These are phyloP conservation scores for Ascochyta viciae-villosae DNA, from an alignment of 2,329 filamentous ascomycete genomes.

Conservation along the genomic window DNA sequence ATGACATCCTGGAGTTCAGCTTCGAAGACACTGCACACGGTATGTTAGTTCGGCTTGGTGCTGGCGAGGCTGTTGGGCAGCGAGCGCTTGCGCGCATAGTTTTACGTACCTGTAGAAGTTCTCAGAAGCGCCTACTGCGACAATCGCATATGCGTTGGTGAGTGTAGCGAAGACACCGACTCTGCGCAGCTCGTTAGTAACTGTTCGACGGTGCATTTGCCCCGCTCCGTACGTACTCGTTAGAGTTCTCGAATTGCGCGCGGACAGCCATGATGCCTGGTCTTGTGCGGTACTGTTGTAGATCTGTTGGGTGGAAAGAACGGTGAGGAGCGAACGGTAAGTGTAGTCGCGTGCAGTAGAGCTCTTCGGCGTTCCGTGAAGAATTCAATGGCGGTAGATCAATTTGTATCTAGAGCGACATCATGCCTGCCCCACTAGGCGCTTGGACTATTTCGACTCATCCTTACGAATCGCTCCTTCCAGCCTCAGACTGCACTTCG, in stretches of 20 bases:
- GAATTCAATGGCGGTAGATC: constrained; percentile 34
- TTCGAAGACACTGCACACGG: constrained; percentile 79
- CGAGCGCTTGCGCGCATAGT: neutral
- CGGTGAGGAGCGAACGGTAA: constrained; percentile 1
- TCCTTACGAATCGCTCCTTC: constrained; percentile 24
- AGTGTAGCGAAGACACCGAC: constrained; percentile 96
- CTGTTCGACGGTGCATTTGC: neutral
- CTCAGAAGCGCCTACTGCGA: constrained; percentile 92
- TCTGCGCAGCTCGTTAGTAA: constrained; percentile 57
- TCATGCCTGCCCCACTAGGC: constrained; percentile 33
- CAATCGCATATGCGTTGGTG: constrained; percentile 95
- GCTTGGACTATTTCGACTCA: constrained; percentile 34
- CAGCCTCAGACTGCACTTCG: constrained; percentile 15
- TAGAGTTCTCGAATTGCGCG: constrained; percentile 83
- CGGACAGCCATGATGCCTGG: constrained; percentile 58
- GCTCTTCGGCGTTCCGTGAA: constrained; percentile 23
- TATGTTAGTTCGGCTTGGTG: constrained; percentile 24
- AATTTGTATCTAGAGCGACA: constrained; percentile 34
- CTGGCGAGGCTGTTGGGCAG: neutral
- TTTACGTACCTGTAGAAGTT: constrained; percentile 87
- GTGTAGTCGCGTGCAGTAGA: constrained; percentile 18
- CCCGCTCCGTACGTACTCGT: constrained; percentile 68
- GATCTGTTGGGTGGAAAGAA: neutral
- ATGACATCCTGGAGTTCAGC: constrained; percentile 96
- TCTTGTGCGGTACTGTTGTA: constrained; percentile 6